Evolutionary conservation across 805 yeast species (phyloP).

Genomic region (Teunomyces kruisii): DNA sequence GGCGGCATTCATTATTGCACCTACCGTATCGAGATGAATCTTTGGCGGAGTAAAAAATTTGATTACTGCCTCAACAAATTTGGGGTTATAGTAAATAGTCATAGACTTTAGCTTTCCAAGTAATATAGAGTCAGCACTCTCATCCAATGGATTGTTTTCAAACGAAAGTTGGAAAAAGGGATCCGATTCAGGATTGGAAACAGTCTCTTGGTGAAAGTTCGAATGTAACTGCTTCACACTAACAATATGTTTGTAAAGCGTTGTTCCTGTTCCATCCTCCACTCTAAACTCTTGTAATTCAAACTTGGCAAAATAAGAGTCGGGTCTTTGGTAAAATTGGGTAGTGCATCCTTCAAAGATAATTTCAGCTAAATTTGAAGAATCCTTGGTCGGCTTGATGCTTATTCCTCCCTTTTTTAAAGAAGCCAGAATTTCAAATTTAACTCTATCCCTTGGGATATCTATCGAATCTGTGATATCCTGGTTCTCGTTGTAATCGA

Average conservation of each 20-base stretch:
- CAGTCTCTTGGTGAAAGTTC: conserved; percentile 27
- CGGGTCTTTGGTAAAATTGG: conserved; percentile 72
- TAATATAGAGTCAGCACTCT: conserved; percentile 75
- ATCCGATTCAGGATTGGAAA: conserved; percentile 25
- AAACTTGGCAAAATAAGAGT: conserved; percentile 70
- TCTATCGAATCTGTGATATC: conserved; percentile 53
- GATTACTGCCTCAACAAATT: conserved; percentile 71
- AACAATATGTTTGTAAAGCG: conserved; percentile 84
- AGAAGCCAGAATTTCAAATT: conserved; percentile 64
- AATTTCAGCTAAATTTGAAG: conserved; percentile 65
- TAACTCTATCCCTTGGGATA: conserved; percentile 70
- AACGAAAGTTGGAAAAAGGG: conserved; percentile 82
- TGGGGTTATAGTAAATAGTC: conserved; percentile 87
- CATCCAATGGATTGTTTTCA: conserved; percentile 85
- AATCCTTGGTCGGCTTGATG: conserved; percentile 44
- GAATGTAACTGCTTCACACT: conserved; percentile 65
- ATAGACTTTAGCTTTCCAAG: conserved; percentile 76
- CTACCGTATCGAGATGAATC: conserved; percentile 81
- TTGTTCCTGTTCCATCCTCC: conserved; percentile 79
- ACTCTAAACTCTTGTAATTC: conserved; percentile 79
- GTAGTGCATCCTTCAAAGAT: conserved; percentile 80
- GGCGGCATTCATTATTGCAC: conserved; percentile 90
- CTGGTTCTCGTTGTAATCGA: conserved; percentile 78
- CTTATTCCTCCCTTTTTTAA: conserved; percentile 77
- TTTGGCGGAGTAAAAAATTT: conserved; percentile 85